Percentiles rank a stretch among this genome's conserved stretches.
Evolutionary conservation across 106 monocot genomes (phyloP).

Genomic region (Acorus gramineus): DNA sequence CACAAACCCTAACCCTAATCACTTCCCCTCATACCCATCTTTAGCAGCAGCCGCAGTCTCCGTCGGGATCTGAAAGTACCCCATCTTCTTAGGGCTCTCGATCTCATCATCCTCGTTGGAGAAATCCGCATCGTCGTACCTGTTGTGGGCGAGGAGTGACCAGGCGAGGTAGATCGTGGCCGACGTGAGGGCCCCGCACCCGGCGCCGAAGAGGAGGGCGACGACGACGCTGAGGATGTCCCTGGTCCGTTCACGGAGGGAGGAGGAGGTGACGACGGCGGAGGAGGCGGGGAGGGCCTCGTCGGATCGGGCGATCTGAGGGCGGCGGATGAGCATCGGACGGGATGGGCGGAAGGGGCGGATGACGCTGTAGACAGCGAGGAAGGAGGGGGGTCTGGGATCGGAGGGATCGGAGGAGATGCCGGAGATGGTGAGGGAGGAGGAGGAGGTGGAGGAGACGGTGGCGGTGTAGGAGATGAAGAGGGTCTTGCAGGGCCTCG

Average conservation of each 20-base stretch:
- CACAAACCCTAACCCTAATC: too few species aligned
- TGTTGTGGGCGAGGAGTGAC: not conserved
- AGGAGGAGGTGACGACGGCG: not conserved
- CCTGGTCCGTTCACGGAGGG: conserved; percentile 16
- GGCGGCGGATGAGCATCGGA: not conserved
- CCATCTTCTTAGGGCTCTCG: too few species aligned
- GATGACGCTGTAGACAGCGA: conserved; percentile 13
- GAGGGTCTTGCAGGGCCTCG: conserved; percentile 15
- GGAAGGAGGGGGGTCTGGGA: not conserved
- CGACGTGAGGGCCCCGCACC: conserved; percentile 24
- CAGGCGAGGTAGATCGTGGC: conserved; percentile 23
- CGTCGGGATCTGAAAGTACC: too few species aligned
- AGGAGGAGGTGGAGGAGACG: conserved; percentile 13
- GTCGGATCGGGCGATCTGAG: not conserved
- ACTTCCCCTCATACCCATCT: too few species aligned
- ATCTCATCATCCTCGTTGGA: too few species aligned
- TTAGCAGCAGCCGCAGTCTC: too few species aligned
- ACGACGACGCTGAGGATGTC: conserved; percentile 25
- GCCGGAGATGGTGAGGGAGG: not conserved
- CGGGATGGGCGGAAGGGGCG: not conserved
- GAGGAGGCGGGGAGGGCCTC: not conserved
- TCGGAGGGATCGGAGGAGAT: conserved; percentile 3
- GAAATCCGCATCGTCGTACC: too few species aligned
- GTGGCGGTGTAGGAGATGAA: conserved; percentile 18
- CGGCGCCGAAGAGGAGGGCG: conserved; percentile 21